phyloP scores from a whole-genome alignment of 2,329 filamentous ascomycete species.

The Coniochaeta sp. region DNA sequence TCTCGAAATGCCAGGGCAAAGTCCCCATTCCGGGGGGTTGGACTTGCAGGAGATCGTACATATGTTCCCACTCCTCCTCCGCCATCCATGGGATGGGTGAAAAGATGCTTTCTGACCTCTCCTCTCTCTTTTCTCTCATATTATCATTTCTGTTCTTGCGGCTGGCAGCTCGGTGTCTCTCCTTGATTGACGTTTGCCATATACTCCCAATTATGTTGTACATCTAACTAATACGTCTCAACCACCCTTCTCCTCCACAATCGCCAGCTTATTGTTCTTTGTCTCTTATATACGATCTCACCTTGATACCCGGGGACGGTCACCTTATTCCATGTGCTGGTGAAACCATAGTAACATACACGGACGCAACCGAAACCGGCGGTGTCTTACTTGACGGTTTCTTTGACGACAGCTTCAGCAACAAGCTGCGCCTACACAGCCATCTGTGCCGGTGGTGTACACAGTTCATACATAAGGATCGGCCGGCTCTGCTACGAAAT shows the following conservation, averaged over 20 bases:
- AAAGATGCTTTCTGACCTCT: neutral
- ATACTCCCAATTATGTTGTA: neutral
- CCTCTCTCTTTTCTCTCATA: neutral
- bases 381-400: neutral
- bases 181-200: neutral
- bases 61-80: slow-evolving; percentile 1
- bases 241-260: neutral
- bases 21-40: neutral
- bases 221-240: neutral
- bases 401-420: neutral
- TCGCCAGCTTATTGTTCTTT: neutral
- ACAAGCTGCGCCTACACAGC: neutral
- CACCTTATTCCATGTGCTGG: neutral
- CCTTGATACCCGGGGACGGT: neutral
- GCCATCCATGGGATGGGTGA: neutral
- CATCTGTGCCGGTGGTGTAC: neutral
- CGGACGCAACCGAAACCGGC: neutral
- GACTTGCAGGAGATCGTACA: neutral
- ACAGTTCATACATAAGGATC: neutral
- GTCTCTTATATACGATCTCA: neutral
- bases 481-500: neutral
- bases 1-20: neutral
- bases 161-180: slow-evolving; percentile 2
- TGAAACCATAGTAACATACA: neutral
- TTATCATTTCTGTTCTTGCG: neutral